phyloP scores from a whole-genome alignment of 2,329 filamentous ascomycete genomes.

The Xylariomycetidae sp. region DNA sequence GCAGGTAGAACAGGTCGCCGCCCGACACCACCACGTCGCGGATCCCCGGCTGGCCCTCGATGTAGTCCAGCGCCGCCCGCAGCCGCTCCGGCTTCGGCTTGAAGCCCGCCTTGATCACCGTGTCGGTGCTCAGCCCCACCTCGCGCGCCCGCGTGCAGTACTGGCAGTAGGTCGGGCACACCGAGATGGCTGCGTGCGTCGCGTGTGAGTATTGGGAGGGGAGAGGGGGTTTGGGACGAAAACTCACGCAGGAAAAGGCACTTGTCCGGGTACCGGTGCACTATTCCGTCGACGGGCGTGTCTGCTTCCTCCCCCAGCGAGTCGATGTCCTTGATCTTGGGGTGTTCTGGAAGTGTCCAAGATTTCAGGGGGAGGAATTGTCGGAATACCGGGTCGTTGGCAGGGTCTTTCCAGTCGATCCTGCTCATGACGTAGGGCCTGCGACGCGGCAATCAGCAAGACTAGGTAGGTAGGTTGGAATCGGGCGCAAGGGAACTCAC shows the following conservation, averaged over 20 bases:
- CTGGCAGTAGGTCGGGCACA: constrained; percentile 57
- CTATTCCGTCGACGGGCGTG: constrained; percentile 49
- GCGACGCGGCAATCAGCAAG: too few relatives aligned
- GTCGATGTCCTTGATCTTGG: constrained; percentile 46
- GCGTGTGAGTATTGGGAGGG: constrained; percentile 17
- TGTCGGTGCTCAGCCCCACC: constrained; percentile 48
- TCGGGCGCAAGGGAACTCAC: constrained; percentile 23
- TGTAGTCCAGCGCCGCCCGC: constrained; percentile 51
- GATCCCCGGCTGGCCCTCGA: constrained; percentile 41
- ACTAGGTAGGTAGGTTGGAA: too few relatives aligned
- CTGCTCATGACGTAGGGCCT: constrained; percentile 53
- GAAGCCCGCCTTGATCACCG: constrained; percentile 36
- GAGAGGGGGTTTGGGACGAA: neutral
- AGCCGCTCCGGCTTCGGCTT: constrained; percentile 39
- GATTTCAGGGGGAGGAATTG: constrained; percentile 56
- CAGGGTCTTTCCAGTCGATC: constrained; percentile 53
- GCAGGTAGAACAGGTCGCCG: constrained; percentile 54
- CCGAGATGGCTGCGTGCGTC: constrained; percentile 50
- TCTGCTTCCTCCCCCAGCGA: constrained; percentile 53
- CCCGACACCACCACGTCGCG: constrained; percentile 58
- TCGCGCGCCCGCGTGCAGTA: constrained; percentile 58
- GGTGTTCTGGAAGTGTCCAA: constrained; percentile 46
- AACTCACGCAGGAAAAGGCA: constrained; percentile 52
- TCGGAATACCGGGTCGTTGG: constrained; percentile 52
- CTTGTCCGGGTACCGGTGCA: constrained; percentile 60